These are phyloP conservation scores for Phanerodontia chrysosporium DNA, from an alignment of 768 basidiomycete genomes.

Conservation along the genomic window DNA sequence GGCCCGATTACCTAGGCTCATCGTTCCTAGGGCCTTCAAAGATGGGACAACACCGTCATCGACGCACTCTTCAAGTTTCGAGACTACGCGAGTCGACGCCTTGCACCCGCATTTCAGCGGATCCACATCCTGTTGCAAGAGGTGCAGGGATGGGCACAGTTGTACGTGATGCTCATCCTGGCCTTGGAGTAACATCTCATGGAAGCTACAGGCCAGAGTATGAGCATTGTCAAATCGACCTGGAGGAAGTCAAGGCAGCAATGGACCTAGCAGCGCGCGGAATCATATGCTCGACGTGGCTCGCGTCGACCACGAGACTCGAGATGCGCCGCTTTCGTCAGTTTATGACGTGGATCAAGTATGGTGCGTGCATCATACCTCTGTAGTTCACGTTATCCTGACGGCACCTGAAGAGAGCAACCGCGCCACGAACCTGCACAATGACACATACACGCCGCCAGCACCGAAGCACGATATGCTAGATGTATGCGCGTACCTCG, in stretches of 20 bases:
- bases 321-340: conserved; percentile 73
- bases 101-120: conserved; percentile 74
- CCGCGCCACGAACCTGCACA: neutral
- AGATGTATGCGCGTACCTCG: conserved; percentile 78
- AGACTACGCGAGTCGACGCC: conserved; percentile 64
- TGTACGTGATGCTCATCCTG: no score
- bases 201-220: conserved; percentile 61
- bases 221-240: conserved; percentile 48
- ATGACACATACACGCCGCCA: conserved; percentile 40
- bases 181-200: no score
- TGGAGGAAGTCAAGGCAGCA: conserved; percentile 47
- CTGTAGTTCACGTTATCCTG: neutral
- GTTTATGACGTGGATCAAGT: conserved; percentile 74
- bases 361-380: conserved; percentile 48
- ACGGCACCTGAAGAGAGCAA: neutral
- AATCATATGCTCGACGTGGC: conserved; percentile 64
- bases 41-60: conserved; percentile 74
- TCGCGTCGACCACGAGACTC: conserved; percentile 59
- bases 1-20: no score
- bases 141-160: conserved; percentile 68
- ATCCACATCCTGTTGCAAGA: conserved; percentile 74
- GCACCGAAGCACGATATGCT: conserved; percentile 65
- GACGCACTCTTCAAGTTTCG: conserved; percentile 71
- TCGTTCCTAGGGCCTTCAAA: conserved; percentile 62
- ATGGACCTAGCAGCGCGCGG: conserved; percentile 50